These are phyloP conservation scores for Echites panduratus DNA, from an alignment of 257 asterid species.

Conservation along the genomic window DNA sequence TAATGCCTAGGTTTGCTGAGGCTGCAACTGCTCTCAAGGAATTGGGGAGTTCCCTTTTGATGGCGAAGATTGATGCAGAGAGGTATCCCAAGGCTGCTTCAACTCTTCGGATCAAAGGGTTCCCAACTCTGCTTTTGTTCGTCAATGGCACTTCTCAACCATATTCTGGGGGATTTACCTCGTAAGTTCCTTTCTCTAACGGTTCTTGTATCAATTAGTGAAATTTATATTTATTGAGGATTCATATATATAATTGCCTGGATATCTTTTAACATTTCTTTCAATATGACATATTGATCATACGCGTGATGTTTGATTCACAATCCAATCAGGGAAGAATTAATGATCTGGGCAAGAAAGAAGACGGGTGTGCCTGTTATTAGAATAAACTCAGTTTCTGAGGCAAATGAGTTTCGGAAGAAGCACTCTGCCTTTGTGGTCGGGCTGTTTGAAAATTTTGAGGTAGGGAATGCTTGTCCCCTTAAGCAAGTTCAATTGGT, in stretches of 20 bases:
- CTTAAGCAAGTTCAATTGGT: neutral
- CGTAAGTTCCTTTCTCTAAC: constrained; percentile 43
- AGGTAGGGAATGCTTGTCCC: constrained; percentile 40
- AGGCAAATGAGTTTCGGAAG: constrained; percentile 63
- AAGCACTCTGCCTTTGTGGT: constrained; percentile 62
- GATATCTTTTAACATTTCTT: neutral
- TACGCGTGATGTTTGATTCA: neutral
- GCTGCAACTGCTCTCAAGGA: constrained; percentile 81
- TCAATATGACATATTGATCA: constrained; percentile 6
- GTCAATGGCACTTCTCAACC: constrained; percentile 75
- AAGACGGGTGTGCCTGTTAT: constrained; percentile 78
- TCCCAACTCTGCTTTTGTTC: constrained; percentile 78
- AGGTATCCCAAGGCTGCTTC: constrained; percentile 73
- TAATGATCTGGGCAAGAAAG: constrained; percentile 86
- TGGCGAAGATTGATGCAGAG: constrained; percentile 87
- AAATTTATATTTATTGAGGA: neutral
- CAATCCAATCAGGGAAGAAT: constrained; percentile 62
- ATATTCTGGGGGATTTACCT: constrained; percentile 83
- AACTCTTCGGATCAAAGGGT: constrained; percentile 64
- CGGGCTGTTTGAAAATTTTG: constrained; percentile 66
- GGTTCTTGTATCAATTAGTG: constrained; percentile 9
- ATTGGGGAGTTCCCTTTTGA: constrained; percentile 48
- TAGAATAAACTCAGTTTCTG: constrained; percentile 46
- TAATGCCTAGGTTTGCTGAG: constrained; percentile 94
- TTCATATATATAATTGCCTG: neutral